phyloP scores from a whole-genome alignment of 148 eudicot species.

The Suaeda aralocaspica region DNA sequence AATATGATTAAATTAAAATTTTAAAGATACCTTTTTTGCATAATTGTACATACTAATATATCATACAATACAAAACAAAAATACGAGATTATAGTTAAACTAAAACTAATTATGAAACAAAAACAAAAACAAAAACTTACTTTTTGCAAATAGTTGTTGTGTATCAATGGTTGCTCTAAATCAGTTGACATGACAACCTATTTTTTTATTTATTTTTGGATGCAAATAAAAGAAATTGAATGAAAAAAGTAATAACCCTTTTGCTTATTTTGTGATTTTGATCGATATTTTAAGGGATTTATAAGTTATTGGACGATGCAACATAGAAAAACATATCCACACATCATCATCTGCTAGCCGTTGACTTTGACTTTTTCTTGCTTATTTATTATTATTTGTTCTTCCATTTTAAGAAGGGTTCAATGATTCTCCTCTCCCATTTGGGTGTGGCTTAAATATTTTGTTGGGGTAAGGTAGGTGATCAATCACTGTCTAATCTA shows the following conservation, averaged over 20 bases:
- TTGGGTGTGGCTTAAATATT: too few species aligned
- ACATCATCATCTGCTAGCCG: not conserved
- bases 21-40: too few species aligned
- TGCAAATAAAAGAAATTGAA: not conserved
- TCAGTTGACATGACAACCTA: constrained; percentile 26
- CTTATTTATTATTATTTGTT: too few species aligned
- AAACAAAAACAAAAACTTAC: constrained; percentile 1
- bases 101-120: too few species aligned
- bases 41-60: too few species aligned
- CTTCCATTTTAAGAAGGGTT: too few species aligned
- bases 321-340: not conserved
- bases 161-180: constrained; percentile 21
- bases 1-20: too few species aligned
- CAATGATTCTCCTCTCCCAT: too few species aligned
- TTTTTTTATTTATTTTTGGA: not conserved
- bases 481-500: too few species aligned
- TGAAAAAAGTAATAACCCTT: not conserved
- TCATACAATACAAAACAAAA: too few species aligned
- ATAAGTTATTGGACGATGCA: not conserved
- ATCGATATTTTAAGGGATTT: not conserved
- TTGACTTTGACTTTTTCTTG: constrained; percentile 6
- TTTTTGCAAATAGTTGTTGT: constrained; percentile 7
- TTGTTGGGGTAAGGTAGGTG: too few species aligned
- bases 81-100: too few species aligned
- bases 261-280: not conserved